Evolutionary conservation across 2,329 filamentous ascomycete genomes (phyloP), one percentile per base, ranked within the genome.

Genomic region (Thielaviopsis cerberus): DNA sequence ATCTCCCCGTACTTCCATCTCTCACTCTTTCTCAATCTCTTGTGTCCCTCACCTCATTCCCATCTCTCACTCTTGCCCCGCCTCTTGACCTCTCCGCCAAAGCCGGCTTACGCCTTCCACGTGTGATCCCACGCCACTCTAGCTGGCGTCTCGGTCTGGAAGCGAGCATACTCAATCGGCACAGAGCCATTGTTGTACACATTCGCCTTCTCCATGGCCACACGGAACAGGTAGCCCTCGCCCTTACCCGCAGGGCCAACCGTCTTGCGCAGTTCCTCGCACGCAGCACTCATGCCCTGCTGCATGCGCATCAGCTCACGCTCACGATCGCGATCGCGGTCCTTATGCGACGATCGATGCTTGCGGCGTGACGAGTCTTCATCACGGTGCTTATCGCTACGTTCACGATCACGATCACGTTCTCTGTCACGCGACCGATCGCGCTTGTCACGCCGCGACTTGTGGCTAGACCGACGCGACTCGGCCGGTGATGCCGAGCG

Each of bases 181-280:
- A 96, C 77, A 60, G 82, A 81, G 55, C 82, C 76, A 54, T 77
- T 74, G 41, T 78, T 75, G 74, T 85, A 95, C 20, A 94, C 75
- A 6, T 86, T 87, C 71, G 85, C 86, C 81, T 96, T 97, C 71
- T 86, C 82, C 84, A 95, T 88, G 1, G 90, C 88, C 62, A 88
- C 82, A 8, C 90, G 76, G 73, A 90, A 98, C 66, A 98, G 69
- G 65, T 85, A 82, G 0, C 86, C 86, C 62, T 82, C 76, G 55
- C 79, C 77, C 61, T 77, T 74, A 2, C 69, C 71, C 0, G 75
- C 80, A 0, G 81, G 78, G 0, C 79, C 80, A 3, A 75, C 73
- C 1, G 79, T 78, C 62, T 72, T 72, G 61, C 82, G 78, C 63
- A 98, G 76, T 69, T 86, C 87, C 74, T 97, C 92, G 72, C 88